These are phyloP conservation scores for Leccinum solheimii DNA, from an alignment of 1,284 basidiomycete genomes.

Conservation along the genomic window DNA sequence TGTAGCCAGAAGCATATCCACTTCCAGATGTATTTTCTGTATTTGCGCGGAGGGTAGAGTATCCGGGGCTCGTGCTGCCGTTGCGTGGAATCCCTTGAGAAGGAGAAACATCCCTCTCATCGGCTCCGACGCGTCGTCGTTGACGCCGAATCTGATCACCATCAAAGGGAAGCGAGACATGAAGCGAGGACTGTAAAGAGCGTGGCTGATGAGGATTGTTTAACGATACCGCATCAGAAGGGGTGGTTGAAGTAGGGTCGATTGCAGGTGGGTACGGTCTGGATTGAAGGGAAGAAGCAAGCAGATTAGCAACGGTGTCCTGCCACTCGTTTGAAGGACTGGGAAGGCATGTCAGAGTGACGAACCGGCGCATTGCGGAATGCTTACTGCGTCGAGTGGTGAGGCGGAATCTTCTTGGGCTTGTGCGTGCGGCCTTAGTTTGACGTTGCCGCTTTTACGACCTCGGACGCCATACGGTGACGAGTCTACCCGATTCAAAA, in stretches of 20 bases:
- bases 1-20: constrained; percentile 31
- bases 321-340: constrained; percentile 84
- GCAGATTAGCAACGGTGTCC: constrained; percentile 55
- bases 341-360: not conserved
- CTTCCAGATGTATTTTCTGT: constrained; percentile 10
- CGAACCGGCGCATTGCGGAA: not conserved
- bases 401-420: constrained; percentile 32
- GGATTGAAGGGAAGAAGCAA: constrained; percentile 29
- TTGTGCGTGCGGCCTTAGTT: constrained; percentile 29
- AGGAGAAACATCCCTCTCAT: constrained; percentile 12
- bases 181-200: constrained; percentile 7
- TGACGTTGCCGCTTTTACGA: constrained; percentile 41
- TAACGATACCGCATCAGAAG: constrained; percentile 15
- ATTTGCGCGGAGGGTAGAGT: constrained; percentile 16
- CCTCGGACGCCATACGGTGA: constrained; percentile 75
- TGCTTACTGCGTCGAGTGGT: constrained; percentile 58
- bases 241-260: constrained; percentile 1
- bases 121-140: constrained; percentile 6
- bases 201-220: constrained; percentile 15
- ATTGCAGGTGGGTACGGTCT: constrained; percentile 1
- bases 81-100: constrained; percentile 7
- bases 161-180: constrained; percentile 20
- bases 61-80: constrained; percentile 19
- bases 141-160: constrained; percentile 31
- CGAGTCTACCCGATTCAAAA: constrained; percentile 72